Base-by-base conservation (phyloP, 139 green algal genomes). In the Chlamydomonas sp. region DNA sequence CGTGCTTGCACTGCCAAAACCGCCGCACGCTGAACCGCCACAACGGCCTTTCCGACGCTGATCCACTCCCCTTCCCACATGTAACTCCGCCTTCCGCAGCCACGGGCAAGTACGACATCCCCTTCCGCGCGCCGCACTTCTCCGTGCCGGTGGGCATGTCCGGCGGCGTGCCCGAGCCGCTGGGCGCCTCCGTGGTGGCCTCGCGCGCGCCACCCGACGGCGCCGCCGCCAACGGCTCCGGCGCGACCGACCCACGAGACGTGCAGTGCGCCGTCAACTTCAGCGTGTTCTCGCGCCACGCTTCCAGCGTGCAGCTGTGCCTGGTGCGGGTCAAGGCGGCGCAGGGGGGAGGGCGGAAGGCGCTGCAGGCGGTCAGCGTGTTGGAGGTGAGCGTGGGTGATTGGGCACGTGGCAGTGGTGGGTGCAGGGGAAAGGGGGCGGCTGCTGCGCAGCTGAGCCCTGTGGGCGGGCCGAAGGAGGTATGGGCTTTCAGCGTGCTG, bases 211-310 rank as follows among this genome's bases (percentile, higher is more conserved):
- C 31, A 49, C 31, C 31, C 31, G 31, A 49, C 31, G 31, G 31
- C 31, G 12, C 58, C 1, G 1, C 3, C 6, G 58, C 69, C 16
- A 68, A 59, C 58, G n/a, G 59, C 68, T 5, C 7, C 57, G 18
- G 76, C 83, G 5, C 75, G n/a, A 17, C 77, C 85, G 17, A 79
- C 61, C 31, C 67, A 31, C 20, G 80, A 17, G 87, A 85, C 4
- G 59, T 31, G 5, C 83, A 80, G 8, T 89, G 79, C 66, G 85
- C 90, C 8, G 63, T 97, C 17, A 96, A 96, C 91, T 97, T 97
- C 84, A 84, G 92, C 0, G 89, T 96, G 16, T 93, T 92, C 49
- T 96, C 90, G 0, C 89, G 94, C 59, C 90, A 94, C 61, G 93
- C 92, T 1, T 76, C 86, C 2, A 78, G 85, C 75, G 88, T 97